Evolutionary conservation across 108 stramenopile species (phyloP).

Genomic region (Phaeodactylum tricornutum): DNA sequence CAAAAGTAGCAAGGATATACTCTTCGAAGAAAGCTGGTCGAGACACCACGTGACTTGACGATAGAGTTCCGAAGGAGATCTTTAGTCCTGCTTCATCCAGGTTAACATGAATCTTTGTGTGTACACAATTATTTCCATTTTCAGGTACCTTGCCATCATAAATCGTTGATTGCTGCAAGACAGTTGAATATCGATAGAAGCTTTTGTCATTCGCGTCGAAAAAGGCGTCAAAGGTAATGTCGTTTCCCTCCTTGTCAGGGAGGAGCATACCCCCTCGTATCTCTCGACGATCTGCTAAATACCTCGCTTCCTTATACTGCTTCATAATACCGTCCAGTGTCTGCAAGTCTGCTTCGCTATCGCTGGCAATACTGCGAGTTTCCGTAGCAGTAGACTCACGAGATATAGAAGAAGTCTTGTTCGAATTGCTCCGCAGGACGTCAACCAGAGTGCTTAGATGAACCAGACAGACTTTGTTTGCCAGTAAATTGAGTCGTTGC

Average conservation of each 20-base stretch:
- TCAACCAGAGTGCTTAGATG: conserved; percentile 10
- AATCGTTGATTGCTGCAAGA: conserved; percentile 22
- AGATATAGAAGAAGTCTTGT: too few relatives aligned
- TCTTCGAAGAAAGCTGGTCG: conserved; percentile 18
- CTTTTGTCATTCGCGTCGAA: conserved; percentile 79
- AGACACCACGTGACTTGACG: not conserved
- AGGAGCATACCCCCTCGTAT: conserved; percentile 61
- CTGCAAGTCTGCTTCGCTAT: conserved; percentile 45
- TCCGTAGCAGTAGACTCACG: too few relatives aligned
- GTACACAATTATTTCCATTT: conserved; percentile 14
- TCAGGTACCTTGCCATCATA: conserved; percentile 3
- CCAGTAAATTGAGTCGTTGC: conserved; percentile 23
- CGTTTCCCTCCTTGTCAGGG: conserved; percentile 28
- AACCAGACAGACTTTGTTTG: conserved; percentile 16
- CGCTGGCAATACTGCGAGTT: too few relatives aligned
- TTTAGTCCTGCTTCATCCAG: conserved; percentile 41
- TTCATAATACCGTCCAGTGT: conserved; percentile 57
- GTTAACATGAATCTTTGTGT: conserved; percentile 44
- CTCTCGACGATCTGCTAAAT: conserved; percentile 47
- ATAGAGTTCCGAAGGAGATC: conserved; percentile 16
- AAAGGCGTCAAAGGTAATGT: conserved; percentile 63
- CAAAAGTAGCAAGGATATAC: conserved; percentile 42
- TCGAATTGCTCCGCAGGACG: too few relatives aligned
- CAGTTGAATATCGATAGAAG: conserved; percentile 40
- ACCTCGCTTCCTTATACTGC: conserved; percentile 62